These are phyloP conservation scores for Umbelopsis sp. DNA, from an alignment of 192 early-diverging fungal species.

Conservation along the genomic window DNA sequence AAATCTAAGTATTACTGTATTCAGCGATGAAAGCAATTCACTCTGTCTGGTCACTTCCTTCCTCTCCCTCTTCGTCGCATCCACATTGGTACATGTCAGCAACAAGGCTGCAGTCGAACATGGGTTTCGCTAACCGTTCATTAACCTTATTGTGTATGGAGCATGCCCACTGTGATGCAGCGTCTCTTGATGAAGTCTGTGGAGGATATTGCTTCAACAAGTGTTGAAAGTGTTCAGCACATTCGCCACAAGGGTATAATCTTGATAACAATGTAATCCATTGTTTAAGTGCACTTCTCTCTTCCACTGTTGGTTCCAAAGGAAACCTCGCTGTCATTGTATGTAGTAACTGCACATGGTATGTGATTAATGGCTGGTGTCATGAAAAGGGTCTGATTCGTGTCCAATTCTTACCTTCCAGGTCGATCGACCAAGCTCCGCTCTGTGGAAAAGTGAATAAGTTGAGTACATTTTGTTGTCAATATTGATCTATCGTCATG, in stretches of 20 bases:
- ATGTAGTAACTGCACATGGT: slow-evolving; percentile 79
- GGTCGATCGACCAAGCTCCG: slow-evolving; percentile 83
- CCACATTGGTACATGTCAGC: slow-evolving; percentile 86
- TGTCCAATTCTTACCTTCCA: slow-evolving; percentile 61
- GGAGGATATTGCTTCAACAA: slow-evolving; percentile 81
- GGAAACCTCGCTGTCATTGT: slow-evolving; percentile 93
- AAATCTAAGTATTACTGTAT: background rate
- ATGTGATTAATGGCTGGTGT: background rate
- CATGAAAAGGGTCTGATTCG: background rate
- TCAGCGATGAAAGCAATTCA: background rate
- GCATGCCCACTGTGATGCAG: slow-evolving; percentile 87
- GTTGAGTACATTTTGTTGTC: background rate
- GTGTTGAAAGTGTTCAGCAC: slow-evolving; percentile 84
- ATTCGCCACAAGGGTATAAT: slow-evolving; percentile 97
- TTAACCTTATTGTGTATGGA: slow-evolving; percentile 93
- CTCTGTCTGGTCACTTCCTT: background rate
- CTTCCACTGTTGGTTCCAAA: slow-evolving; percentile 69
- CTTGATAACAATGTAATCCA: slow-evolving; percentile 83
- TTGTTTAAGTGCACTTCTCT: slow-evolving; percentile 73
- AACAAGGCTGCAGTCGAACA: slow-evolving; percentile 80
- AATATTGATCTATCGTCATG: background rate
- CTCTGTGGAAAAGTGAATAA: slow-evolving; percentile 47
- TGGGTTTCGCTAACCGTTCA: slow-evolving; percentile 72
- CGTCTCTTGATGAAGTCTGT: slow-evolving; percentile 67
- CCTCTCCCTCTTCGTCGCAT: slow-evolving; percentile 53